Base-by-base conservation (phyloP, 306 rosid species). In the Echinosophora koreensis region DNA sequence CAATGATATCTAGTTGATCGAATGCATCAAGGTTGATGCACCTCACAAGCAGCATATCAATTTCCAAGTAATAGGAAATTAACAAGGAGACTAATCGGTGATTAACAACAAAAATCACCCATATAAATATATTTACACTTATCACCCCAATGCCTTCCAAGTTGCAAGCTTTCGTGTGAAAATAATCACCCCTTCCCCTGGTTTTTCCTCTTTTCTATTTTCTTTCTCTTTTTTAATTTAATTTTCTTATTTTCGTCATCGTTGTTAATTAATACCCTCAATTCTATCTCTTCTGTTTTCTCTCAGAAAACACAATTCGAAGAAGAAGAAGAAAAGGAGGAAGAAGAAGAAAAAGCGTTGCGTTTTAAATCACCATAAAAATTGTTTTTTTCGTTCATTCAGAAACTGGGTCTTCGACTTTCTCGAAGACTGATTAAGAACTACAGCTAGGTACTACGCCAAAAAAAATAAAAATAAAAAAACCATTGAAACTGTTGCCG, bases 371-470 rank as follows among this genome's bases (percentile, higher is more conserved):
- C 80, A 66, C 58, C 73, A 49, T 39, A 68, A 57, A 0, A 0
- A 74, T 83, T 58, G 67, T 37, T 60, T 61, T 8, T 46, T 51
- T 71, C 50, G 70, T 47, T 71, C 44, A 47, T 75, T 44, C 55
- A 16, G 54, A 77, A 78, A 76, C 68, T 64, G 72, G 85, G 87
- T 86, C 82, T 87, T 85, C 85, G 82, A 76, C 68, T 62, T 11
- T 41, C 58, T 84, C 78, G 84, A 81, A 80, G 85, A 81, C 85
- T 90, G 91, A 88, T 86, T 83, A 66, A 90, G 73, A 74, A 80
- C 87, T 78, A 14, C 76, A 46, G 82, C 84, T 86, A 83, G 95
- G 95, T 90, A 86, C 87, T 63, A 70, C 39, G 74, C 54, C 74
- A 13, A 42, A 42, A 42, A 41, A 41, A 42, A 42, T 3, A 42